Conservation (phyloP, 305 asterid genomes). For the Stenogyne calaminthoides region DNA sequence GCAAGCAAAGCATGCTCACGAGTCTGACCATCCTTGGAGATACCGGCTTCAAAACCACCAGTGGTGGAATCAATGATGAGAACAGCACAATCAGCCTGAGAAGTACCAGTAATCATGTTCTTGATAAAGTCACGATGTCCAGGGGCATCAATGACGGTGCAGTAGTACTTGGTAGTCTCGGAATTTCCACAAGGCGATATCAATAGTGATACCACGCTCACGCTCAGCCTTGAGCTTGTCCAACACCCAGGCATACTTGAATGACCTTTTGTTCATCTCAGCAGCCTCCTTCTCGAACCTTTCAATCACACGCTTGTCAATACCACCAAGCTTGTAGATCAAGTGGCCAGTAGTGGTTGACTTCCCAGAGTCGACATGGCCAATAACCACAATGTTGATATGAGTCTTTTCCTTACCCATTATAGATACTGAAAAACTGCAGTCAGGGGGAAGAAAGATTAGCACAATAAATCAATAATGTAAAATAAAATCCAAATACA, state of each 20-base stretch:
- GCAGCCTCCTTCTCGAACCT: constrained; percentile 96
- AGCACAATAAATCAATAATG: too few species aligned
- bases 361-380: constrained; percentile 80
- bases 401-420: constrained; percentile 86
- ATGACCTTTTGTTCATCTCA: constrained; percentile 96
- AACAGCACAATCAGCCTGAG: constrained; percentile 36
- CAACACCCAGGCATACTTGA: constrained; percentile 90
- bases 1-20: constrained; percentile 32
- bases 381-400: constrained; percentile 79
- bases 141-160: constrained; percentile 50
- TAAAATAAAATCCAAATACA: too few species aligned
- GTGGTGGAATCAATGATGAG: constrained; percentile 51
- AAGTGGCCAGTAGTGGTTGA: constrained; percentile 79
- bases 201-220: constrained; percentile 75
- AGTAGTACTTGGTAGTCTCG: constrained; percentile 36
- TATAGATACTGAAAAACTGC: neutral
- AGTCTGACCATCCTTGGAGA: constrained; percentile 56
- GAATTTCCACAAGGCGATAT: constrained; percentile 58
- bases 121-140: constrained; percentile 44
- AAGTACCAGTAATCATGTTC: constrained; percentile 32
- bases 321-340: constrained; percentile 90
- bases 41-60: constrained; percentile 25
- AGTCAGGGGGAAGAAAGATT: neutral
- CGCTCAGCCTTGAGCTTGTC: constrained; percentile 88
- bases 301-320: constrained; percentile 90